phyloP scores from a whole-genome alignment of 129 eudicot species.

The Artemisia annua region DNA sequence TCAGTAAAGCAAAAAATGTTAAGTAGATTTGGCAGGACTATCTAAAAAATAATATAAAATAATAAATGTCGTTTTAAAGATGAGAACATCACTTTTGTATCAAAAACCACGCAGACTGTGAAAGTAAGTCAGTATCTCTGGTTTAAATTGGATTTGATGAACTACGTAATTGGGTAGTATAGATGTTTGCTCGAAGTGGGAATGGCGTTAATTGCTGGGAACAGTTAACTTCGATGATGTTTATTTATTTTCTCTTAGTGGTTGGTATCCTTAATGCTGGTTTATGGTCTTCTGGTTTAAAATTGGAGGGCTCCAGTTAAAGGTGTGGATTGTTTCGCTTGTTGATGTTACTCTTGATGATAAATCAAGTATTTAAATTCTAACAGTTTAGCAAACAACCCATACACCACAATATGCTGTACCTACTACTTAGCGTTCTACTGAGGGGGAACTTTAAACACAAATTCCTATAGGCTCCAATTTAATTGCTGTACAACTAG shows the following conservation, averaged over 20 bases:
- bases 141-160: neutral
- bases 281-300: no score
- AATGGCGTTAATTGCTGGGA: no score
- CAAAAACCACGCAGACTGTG: neutral
- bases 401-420: no score
- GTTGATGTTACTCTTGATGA: no score
- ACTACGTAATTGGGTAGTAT: neutral
- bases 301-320: no score
- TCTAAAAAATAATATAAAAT: neutral
- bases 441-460: neutral
- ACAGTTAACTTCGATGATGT: no score
- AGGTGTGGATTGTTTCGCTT: no score
- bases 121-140: neutral
- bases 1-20: neutral
- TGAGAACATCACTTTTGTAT: neutral
- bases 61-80: neutral
- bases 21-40: neutral
- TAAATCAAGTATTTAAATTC: no score
- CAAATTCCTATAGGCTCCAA: neutral
- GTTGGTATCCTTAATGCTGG: no score
- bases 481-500: constrained; percentile 3
- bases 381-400: no score
- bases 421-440: no score
- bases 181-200: neutral
- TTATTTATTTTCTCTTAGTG: no score